Evolutionary conservation across 1,284 basidiomycete genomes (phyloP).

Genomic region (Moesziomyces sp.): DNA sequence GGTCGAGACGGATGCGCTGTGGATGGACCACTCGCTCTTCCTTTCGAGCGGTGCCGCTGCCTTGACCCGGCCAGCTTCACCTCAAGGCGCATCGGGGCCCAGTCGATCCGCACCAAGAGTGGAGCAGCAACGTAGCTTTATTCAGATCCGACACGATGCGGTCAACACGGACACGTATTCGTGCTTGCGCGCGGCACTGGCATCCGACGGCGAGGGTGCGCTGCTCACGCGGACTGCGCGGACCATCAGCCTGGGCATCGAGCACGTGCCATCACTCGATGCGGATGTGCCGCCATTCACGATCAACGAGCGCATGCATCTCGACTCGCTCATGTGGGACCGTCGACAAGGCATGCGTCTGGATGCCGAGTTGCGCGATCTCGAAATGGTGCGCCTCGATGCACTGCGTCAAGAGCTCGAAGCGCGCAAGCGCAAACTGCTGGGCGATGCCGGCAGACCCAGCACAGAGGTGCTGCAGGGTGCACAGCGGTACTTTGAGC

Average conservation of each 20-base stretch:
- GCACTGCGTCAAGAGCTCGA: constrained; percentile 27
- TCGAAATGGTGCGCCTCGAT: constrained; percentile 24
- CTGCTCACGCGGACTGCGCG: constrained; percentile 32
- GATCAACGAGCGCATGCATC: constrained; percentile 35
- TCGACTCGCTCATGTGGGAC: constrained; percentile 52
- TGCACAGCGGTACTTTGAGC: constrained; percentile 37
- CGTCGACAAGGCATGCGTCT: constrained; percentile 35
- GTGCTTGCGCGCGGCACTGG: constrained; percentile 38
- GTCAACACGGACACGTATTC: constrained; percentile 41
- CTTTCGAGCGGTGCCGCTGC: constrained; percentile 30
- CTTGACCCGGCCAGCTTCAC: constrained; percentile 17
- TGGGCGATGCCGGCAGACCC: constrained; percentile 18
- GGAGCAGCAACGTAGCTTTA: constrained; percentile 21
- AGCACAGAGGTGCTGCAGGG: constrained; percentile 22
- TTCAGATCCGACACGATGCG: constrained; percentile 40
- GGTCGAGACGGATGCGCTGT: constrained; percentile 17
- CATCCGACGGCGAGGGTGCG: constrained; percentile 41
- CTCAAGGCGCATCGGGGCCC: not conserved
- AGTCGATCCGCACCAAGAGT: constrained; percentile 2
- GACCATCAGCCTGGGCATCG: constrained; percentile 35
- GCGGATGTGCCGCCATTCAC: constrained; percentile 20
- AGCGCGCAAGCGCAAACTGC: constrained; percentile 26
- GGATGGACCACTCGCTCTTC: constrained; percentile 31
- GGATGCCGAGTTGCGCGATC: constrained; percentile 31
- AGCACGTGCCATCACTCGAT: constrained; percentile 13